Base-by-base conservation (phyloP, 441 rosid species). In the Bocquillonia castaneifolia region DNA sequence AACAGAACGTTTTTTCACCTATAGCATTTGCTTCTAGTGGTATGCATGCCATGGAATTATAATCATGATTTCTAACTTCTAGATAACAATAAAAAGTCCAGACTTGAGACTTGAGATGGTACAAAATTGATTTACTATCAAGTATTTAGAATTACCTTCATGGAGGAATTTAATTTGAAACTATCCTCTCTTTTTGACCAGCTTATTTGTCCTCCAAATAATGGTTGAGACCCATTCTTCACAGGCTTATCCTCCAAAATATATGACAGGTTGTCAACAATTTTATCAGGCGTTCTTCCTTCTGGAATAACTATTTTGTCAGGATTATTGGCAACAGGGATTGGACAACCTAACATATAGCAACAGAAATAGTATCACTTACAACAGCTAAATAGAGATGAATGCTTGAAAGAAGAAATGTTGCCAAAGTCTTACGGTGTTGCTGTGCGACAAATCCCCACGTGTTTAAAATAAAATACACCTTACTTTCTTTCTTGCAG, bases 161-260 rank as follows among this genome's bases (percentile, higher is more conserved):
- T 92, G 44, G 79, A 77, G 57, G 96, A 76, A 52, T 81, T 88
- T 56, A 88, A 71, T 72, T 82, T 81, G 75, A 88, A 92, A 76
- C 93, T 92, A 71, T 83, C 85, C 63, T 91, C 86, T 68, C 97
- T 91, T 66, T 90, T 76, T n/a, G 77, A 72, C 99, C 97, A 94
- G 81, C 84, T 92, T 66, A 80, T 78, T 76, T 78, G 86, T 47
- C 97, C 97, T 69, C 99, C 97, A 84, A 94, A 94, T 26, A 94
- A 78, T 63, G 92, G 69, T 55, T 71, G 80, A 47, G 89, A 82
- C 48, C 62, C 80, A 70, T 82, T 81, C 51, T 77, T 76, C 34
- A 57, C 68, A 60, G 76, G 74, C 31, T 80, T 81, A 74, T 84
- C 93, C 72, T 88, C 83, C 53, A 78, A 75, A 36, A 89, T 59